Evolutionary conservation across 352 stramenopile genomes (phyloP).

Genomic region (Phytopythium oedochilum): DNA sequence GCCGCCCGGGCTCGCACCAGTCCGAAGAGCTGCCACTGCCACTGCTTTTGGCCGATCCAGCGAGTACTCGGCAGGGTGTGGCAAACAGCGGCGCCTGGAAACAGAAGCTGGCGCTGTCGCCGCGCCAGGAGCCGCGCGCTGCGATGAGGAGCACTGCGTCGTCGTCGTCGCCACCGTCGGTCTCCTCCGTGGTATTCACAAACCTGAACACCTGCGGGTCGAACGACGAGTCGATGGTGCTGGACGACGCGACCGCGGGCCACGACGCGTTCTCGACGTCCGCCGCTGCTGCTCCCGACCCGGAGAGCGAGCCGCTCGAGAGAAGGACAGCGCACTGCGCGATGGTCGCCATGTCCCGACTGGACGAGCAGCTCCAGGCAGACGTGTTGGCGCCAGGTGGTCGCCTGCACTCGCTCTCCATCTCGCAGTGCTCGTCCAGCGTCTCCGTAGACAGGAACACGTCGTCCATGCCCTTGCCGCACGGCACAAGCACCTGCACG

Average conservation of each 20-base stretch:
- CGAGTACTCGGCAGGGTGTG: slow-evolving; percentile 18
- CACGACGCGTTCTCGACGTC: not conserved
- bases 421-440: slow-evolving; percentile 6
- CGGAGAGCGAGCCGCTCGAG: not conserved
- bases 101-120: slow-evolving; percentile 15
- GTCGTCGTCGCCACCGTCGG: not conserved
- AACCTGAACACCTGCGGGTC: slow-evolving; percentile 26
- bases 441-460: slow-evolving; percentile 15
- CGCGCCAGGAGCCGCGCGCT: slow-evolving; percentile 17
- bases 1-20: slow-evolving; percentile 29
- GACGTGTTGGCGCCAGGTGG: slow-evolving; percentile 1
- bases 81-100: slow-evolving; percentile 22
- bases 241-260: slow-evolving; percentile 11
- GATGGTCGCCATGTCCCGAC: not conserved
- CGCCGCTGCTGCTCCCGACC: no score
- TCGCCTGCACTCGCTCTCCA: not conserved
- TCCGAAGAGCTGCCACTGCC: slow-evolving; percentile 5
- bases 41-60: slow-evolving; percentile 6
- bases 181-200: not conserved
- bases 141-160: slow-evolving; percentile 18
- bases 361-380: slow-evolving; percentile 4
- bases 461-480: slow-evolving; percentile 35
- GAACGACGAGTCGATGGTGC: slow-evolving; percentile 25
- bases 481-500: slow-evolving; percentile 35
- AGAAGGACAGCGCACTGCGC: not conserved